Conservation (phyloP, 495 filamentous ascomycete species). For the Penicillium paxilli region DNA sequence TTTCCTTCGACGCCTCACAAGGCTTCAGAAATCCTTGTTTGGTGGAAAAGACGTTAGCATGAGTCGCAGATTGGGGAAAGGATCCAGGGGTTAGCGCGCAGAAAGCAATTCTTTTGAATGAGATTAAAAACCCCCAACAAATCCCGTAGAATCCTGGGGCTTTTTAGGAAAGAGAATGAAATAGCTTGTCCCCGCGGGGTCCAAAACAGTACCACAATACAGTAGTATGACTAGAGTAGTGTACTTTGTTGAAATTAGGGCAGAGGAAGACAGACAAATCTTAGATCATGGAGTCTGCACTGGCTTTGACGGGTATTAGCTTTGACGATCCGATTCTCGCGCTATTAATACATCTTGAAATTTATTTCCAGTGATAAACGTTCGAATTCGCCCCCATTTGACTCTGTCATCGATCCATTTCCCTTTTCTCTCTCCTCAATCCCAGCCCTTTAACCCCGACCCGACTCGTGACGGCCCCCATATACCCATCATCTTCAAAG, state of each 20-base stretch:
- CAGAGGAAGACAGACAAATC: not conserved
- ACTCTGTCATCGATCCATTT: not conserved
- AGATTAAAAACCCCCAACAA: too few relatives aligned
- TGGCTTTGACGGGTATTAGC: not conserved
- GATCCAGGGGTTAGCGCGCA: not conserved
- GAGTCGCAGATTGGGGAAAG: not conserved
- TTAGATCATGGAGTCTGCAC: not conserved
- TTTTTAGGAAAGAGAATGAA: too few relatives aligned
- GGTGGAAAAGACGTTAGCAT: not conserved
- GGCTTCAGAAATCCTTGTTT: not conserved
- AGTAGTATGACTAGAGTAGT: too few relatives aligned
- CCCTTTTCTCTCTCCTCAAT: not conserved
- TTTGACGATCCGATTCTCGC: not conserved
- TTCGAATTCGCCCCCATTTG: not conserved
- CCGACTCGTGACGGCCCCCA: not conserved
- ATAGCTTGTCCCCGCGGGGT: not conserved
- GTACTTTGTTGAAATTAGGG: conserved; percentile 1
- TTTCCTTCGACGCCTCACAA: not conserved
- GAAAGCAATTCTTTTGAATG: too few relatives aligned
- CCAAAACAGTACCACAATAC: not conserved
- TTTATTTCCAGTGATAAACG: conserved; percentile 1
- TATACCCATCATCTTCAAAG: not conserved
- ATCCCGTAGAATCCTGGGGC: too few relatives aligned
- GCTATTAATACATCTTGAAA: conserved; percentile 3
- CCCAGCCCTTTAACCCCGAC: not conserved